Evolutionary conservation across 495 filamentous ascomycete species (phyloP), one percentile per base, ranked within the genome.

Genomic region (Aspergillus wentii): DNA sequence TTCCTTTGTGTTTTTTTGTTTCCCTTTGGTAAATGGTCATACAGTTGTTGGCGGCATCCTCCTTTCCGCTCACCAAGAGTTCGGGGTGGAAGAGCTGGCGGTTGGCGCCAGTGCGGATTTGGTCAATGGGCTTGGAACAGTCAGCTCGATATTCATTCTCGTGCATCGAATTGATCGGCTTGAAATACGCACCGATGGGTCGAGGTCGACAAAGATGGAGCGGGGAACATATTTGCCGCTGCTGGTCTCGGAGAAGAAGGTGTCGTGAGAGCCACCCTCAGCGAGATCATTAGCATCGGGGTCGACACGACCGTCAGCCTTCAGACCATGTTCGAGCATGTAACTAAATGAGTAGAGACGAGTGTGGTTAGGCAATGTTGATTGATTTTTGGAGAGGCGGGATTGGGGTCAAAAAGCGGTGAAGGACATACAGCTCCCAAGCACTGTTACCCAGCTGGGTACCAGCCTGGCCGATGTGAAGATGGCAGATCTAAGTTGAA

Each of bases 21-120:
- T 16, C 21, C 14, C 20, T 8, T 14, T 8, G 18, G 16, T 8
- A 15, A 16, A 19, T 11, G 43, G 14, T 8, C 62, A 33, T 59
- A 77, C 74, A 94, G 75, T 94, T 94, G 66, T 94, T 94, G 56
- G 88, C 86, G 39, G 88, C 88, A 77, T 94, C 88, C 64, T 94
- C 88, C 67, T 94, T 94, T 45, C 88, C 88, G 59, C 80, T 89
- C 56, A 94, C 86, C 64, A 94, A 62, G 47, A 83, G 70, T 66
- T 92, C 88, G 18, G 88, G 88, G 62, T 92, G 88, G 71, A 94
- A 94, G 25, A 94, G 82, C 52, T 89, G 78, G 41, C 86, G 83
- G 64, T 89, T 91, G 46, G 57, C 48, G 53, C 88, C 88, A 40
- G 83, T 89, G 30, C 88, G 82, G 63, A 94, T 90, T 68, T 94